Evolutionary conservation across 768 basidiomycete species (phyloP).

Genomic region (Lentinula raphanica): DNA sequence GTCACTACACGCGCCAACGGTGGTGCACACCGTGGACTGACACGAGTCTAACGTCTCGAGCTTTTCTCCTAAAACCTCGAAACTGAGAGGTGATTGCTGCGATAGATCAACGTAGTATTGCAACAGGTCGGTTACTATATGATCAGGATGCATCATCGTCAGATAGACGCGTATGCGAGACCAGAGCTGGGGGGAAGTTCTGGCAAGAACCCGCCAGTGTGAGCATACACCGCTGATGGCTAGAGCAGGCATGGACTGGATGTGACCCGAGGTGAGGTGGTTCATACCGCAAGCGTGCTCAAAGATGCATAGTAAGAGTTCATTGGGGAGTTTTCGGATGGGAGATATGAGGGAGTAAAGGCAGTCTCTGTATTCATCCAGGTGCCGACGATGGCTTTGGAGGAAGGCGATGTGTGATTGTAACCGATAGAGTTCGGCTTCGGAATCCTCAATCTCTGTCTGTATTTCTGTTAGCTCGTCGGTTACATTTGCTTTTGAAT

Average conservation of each 20-base stretch:
- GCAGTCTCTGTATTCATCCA: neutral
- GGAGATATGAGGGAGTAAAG: neutral
- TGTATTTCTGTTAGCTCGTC: neutral
- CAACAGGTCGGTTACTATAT: neutral
- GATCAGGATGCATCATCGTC: neutral
- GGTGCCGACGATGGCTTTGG: neutral
- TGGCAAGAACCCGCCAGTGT: neutral
- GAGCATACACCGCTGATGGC: neutral
- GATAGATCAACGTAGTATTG: neutral
- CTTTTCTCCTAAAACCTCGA: neutral
- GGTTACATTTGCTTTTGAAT: neutral
- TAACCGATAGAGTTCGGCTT: neutral
- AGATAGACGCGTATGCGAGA: neutral
- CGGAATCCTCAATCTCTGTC: neutral
- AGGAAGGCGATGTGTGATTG: neutral
- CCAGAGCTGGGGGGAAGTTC: neutral
- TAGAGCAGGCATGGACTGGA: neutral
- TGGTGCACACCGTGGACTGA: neutral
- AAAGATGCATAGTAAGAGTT: neutral
- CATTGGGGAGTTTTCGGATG: neutral
- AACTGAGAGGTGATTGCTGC: neutral
- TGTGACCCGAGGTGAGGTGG: neutral
- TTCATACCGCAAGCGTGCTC: neutral
- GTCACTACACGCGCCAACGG: neutral
- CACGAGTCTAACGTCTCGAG: neutral